Evolutionary conservation across 2,329 filamentous ascomycete genomes (phyloP), one percentile per base, ranked within the genome.

Genomic region (Scedosporium minutisporum): DNA sequence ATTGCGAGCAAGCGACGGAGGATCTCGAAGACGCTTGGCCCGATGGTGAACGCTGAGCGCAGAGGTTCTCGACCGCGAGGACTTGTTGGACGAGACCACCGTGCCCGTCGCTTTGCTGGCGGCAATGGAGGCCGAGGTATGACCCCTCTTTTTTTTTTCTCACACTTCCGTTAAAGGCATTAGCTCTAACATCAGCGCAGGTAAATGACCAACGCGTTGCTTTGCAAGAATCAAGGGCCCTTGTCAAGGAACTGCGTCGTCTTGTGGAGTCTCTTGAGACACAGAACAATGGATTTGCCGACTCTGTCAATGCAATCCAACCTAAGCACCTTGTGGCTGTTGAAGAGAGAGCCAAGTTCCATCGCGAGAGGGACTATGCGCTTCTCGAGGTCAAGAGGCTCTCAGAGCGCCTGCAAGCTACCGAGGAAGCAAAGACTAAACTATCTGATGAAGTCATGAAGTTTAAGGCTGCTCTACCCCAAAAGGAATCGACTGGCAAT

Each of bases 291-390:
- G 79, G 79, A 18, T 75, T 80, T 61, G 72, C 77, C 59, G 73
- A 72, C 21, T 80, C 80, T 1, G 69, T 79, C 2, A 72, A 73
- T 21, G 71, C 71, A 5, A 76, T 84, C 3, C 78, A 83, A 59
- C 69, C 72, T 7, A 76, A 75, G 53, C 80, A 78, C 63, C 77
- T 80, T 65, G 74, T 74, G 14, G 81, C 83, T 2, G 69, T 85
- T 4, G 72, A 78, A 63, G 83, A 86, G 25, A 79, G 82, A 41
- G 75, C 73, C 41, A 68, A 67, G 4, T 81, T 80, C 48, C 77
- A 84, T 66, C 74, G 71, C 21, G 75, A 84, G 41, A 77, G 77
- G 51, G 69, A 72, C 6, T 51, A 64, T 6, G 67, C 69, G 0
- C 65, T 70, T 46, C 72, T 71, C 44, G 72, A 78, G 58, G 70